Evolutionary conservation across 768 basidiomycete species (phyloP), one percentile per base, ranked within the genome.

Genomic region (Boletellus ananiceps): DNA sequence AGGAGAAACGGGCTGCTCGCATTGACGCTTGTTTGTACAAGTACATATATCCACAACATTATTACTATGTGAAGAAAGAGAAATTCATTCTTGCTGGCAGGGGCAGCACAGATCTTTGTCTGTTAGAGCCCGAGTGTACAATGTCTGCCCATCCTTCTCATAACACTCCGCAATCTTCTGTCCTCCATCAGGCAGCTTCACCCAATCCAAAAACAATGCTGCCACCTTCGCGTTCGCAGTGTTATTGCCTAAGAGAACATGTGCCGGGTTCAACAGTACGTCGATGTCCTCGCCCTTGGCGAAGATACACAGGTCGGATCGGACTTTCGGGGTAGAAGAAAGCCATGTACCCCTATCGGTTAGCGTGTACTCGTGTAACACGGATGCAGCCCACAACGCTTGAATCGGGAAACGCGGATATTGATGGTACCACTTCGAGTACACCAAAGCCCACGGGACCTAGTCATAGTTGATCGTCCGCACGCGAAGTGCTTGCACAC

Each of bases 391-490:
- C 16, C 61, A 54, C 12, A 81, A 63, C 0, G 78, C 76, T 60
- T 79, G 69, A 1, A 74, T 57, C 0, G 79, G 80, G 62, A 77
- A 82, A 0, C 68, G 70, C 2, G 77, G 71, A 59, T 79, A 81
- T 57, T 80, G 75, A 56, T 82, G 80, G 55, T 81, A 82, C 79
- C 79, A 82, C 21, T 69, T 74, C 4, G 78, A 78, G 54, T 78
- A 77, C 9, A 69, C 59, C 36, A 68, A 63, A 6, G 71, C 79
- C 80, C 79, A 82, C 3, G 81, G 80, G 5, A 80, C 72, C 77
- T 81, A 12, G 1, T n/a, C 8, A 39, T 37, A 11, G 23, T 35
- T 38, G 54, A 12, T 31, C 13, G 8, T 4, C 39, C 15, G 23
- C 15, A 15, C 25, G 16, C 18, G 11, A 25, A 44, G 40, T 6